Percentiles rank a stretch among this genome's conserved stretches.
These are phyloP conservation scores for Alternaria burnsii DNA, from an alignment of 2,329 filamentous ascomycete genomes.

Conservation along the genomic window DNA sequence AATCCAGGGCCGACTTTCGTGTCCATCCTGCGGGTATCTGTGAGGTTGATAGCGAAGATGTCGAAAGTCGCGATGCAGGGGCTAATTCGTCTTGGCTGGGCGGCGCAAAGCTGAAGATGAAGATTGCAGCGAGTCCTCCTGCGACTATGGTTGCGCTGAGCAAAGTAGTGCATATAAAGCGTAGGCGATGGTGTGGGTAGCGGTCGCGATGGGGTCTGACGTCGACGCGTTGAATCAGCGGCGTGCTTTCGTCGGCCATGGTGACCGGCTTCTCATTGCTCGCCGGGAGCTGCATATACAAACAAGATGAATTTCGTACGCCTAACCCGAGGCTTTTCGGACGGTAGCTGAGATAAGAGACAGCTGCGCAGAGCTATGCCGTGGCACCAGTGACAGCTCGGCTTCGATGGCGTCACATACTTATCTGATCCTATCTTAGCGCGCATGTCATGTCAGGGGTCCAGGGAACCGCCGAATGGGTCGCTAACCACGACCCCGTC, in stretches of 20 bases:
- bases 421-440: constrained; percentile 23
- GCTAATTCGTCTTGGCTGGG: constrained; percentile 41
- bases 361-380: constrained; percentile 13
- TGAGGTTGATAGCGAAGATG: constrained; percentile 28
- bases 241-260: constrained; percentile 68
- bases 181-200: constrained; percentile 64
- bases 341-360: constrained; percentile 1
- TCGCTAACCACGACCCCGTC: neutral
- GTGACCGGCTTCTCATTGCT: constrained; percentile 39
- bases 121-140: constrained; percentile 48
- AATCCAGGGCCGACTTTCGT: constrained; percentile 58
- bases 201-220: constrained; percentile 61
- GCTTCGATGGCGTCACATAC: constrained; percentile 19
- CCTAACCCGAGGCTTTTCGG: constrained; percentile 9
- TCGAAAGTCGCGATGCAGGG: constrained; percentile 7
- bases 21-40: constrained; percentile 52
- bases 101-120: constrained; percentile 51
- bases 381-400: neutral
- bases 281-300: constrained; percentile 23
- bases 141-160: constrained; percentile 50
- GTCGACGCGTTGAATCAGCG: constrained; percentile 71
- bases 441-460: constrained; percentile 14
- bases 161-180: constrained; percentile 72
- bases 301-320: neutral
- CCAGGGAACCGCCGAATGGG: neutral